These are phyloP conservation scores for Colletotrichum gloeosporioides DNA, from an alignment of 2,329 filamentous ascomycete species.

Conservation along the genomic window DNA sequence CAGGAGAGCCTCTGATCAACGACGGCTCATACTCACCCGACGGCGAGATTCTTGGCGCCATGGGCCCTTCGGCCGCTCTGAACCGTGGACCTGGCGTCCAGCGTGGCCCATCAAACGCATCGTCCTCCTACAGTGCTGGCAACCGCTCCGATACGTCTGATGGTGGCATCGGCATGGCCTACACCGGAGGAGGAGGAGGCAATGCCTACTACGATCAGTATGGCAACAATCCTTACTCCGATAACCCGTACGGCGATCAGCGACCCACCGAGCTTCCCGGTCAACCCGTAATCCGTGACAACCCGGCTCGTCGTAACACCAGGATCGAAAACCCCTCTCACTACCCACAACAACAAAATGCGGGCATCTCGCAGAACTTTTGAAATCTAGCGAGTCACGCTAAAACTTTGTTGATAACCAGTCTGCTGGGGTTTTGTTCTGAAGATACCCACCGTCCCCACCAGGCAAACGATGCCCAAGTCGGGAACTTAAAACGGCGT, in stretches of 20 bases:
- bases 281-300: constrained; percentile 90
- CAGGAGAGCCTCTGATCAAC: constrained; percentile 68
- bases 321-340: constrained; percentile 91
- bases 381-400: constrained; percentile 38
- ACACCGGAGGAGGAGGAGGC: constrained; percentile 33
- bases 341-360: constrained; percentile 90
- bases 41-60: constrained; percentile 81
- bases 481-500: constrained; percentile 4
- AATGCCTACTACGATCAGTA: constrained; percentile 65
- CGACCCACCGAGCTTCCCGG: constrained; percentile 49
- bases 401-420: background rate
- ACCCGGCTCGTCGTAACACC: constrained; percentile 89
- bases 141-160: constrained; percentile 76
- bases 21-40: constrained; percentile 65
- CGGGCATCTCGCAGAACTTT: constrained; percentile 97
- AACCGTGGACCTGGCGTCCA: constrained; percentile 75
- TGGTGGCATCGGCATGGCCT: constrained; percentile 48
- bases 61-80: constrained; percentile 74
- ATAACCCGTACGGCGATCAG: constrained; percentile 43
- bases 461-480: background rate
- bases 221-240: constrained; percentile 61
- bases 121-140: constrained; percentile 89
- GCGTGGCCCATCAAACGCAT: constrained; percentile 92
- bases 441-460: constrained; percentile 18
- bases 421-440: constrained; percentile 14